phyloP scores from a whole-genome alignment of 192 early-diverging fungal genomes.

The Haplosporangium gracile region DNA sequence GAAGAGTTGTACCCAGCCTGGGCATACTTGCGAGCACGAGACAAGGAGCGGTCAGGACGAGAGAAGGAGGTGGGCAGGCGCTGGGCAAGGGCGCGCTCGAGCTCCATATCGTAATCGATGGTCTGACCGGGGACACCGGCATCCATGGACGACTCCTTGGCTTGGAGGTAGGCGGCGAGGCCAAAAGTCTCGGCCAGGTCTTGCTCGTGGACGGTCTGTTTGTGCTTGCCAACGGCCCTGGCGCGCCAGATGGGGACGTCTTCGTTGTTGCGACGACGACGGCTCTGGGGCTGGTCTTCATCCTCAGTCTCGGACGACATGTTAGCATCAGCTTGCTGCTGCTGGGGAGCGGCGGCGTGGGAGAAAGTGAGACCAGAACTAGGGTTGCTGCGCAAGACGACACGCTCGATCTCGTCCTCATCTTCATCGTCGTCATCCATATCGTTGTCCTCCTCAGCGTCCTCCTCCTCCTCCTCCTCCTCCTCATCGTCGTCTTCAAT shows the following conservation, averaged over 20 bases:
- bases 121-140: slow-evolving; percentile 24
- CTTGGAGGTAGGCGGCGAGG: slow-evolving; percentile 53
- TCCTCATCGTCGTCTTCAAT: slow-evolving; percentile 3
- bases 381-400: slow-evolving; percentile 34
- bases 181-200: slow-evolving; percentile 52
- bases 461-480: slow-evolving; percentile 4
- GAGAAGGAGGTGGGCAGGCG: slow-evolving; percentile 53
- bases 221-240: slow-evolving; percentile 50
- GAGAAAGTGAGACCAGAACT: slow-evolving; percentile 2
- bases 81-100: slow-evolving; percentile 44
- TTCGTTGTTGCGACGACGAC: background rate
- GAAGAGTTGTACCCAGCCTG: slow-evolving; percentile 47
- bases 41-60: slow-evolving; percentile 43
- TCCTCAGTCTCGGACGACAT: slow-evolving; percentile 42
- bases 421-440: slow-evolving; percentile 19
- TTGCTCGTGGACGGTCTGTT: slow-evolving; percentile 50
- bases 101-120: slow-evolving; percentile 49
- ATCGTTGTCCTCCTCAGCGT: slow-evolving; percentile 17
- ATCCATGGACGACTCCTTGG: slow-evolving; percentile 44
- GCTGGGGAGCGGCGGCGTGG: background rate
- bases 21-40: slow-evolving; percentile 53
- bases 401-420: slow-evolving; percentile 43
- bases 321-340: slow-evolving; percentile 15
- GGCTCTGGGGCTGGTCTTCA: slow-evolving; percentile 18
- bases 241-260: slow-evolving; percentile 48